phyloP scores from a whole-genome alignment of 164 flowering plant genomes.

The Annona cherimola region DNA sequence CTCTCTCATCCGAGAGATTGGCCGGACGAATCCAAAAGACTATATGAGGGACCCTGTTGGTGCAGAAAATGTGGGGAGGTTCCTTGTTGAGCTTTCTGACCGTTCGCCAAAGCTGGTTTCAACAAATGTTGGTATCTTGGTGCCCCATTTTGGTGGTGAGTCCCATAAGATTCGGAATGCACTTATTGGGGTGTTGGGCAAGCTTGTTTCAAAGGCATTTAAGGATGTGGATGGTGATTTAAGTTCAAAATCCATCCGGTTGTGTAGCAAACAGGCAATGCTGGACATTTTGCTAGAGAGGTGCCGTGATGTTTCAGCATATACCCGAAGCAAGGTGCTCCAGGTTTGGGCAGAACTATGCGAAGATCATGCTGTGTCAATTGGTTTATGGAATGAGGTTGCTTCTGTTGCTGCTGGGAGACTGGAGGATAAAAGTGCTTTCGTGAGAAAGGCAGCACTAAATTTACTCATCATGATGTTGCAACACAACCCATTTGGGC shows the following conservation, averaged over 20 bases:
- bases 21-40: constrained; percentile 78
- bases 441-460: constrained; percentile 92
- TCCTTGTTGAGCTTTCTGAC: constrained; percentile 89
- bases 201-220: constrained; percentile 76
- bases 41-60: constrained; percentile 83
- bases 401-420: constrained; percentile 87
- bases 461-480: constrained; percentile 84
- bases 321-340: constrained; percentile 92
- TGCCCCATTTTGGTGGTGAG: constrained; percentile 96
- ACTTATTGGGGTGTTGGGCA: constrained; percentile 86
- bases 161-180: constrained; percentile 97
- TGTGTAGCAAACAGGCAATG: constrained; percentile 95
- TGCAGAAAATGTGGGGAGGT: constrained; percentile 90
- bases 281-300: constrained; percentile 87
- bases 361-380: constrained; percentile 83
- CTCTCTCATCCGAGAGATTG: constrained; percentile 75
- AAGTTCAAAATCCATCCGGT: constrained; percentile 67
- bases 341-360: constrained; percentile 99
- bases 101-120: constrained; percentile 78
- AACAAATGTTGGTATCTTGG: constrained; percentile 68
- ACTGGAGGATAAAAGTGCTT: constrained; percentile 89
- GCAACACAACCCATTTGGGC: constrained; percentile 98
- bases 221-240: constrained; percentile 76
- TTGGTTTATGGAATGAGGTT: constrained; percentile 97
- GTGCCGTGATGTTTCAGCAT: constrained; percentile 91